phyloP scores from a whole-genome alignment of 257 asterid species.

The Voacanga thouarsii region DNA sequence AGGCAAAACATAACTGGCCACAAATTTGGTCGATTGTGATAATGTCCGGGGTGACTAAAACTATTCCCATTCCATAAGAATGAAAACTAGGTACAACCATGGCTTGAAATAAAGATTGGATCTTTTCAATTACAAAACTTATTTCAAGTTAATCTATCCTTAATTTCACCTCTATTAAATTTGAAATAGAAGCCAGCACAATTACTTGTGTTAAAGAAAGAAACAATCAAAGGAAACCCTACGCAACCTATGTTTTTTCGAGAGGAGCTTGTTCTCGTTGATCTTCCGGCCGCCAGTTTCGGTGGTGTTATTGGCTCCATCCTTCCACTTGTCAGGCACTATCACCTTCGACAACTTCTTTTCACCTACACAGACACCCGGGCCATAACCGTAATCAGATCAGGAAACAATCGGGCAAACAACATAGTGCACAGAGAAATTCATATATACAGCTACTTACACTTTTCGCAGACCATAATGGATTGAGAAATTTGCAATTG shows the following conservation, averaged over 20 bases:
- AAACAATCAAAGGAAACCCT: neutral
- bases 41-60: neutral
- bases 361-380: conserved; percentile 51
- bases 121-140: neutral
- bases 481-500: neutral
- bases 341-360: conserved; percentile 91
- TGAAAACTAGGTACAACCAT: neutral
- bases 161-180: neutral
- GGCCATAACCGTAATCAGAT: neutral
- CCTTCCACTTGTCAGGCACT: conserved; percentile 99
- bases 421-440: neutral
- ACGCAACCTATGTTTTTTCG: conserved; percentile 71
- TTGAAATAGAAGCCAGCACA: neutral
- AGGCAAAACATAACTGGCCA: neutral
- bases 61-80: neutral
- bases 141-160: neutral
- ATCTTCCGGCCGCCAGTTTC: conserved; percentile 97
- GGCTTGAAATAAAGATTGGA: neutral
- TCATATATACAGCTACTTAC: conserved; percentile 31
- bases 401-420: neutral
- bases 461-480: conserved; percentile 84
- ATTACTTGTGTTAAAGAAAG: neutral
- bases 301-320: conserved; percentile 79
- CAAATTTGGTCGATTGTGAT: neutral
- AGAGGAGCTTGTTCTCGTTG: conserved; percentile 97